Evolutionary conservation across 305 asterid species (phyloP), one percentile per base, ranked within the genome.

Genomic region (Solanum hybrid): DNA sequence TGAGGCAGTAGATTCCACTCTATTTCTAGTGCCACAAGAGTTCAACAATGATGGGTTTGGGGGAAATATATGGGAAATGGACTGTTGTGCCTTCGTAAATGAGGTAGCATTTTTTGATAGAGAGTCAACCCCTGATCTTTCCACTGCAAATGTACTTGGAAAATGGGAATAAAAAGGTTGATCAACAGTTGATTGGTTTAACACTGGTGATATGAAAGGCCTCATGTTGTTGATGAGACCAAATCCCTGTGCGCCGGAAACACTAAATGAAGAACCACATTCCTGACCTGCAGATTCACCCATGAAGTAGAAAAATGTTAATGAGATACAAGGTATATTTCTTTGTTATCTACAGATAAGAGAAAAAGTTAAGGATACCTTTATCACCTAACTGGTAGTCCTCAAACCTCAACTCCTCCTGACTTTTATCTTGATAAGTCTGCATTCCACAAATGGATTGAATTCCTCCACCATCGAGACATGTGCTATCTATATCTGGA

Each of bases 321-420:
- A 37, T 57, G 61, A 89, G 76, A 83, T 67, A 35, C 29, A 87
- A 64, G 67, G 76, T 90, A 80, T 51, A 83, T 64, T 89, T 67
- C 22, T 46, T 40, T 79, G 46, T n/a, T 40, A 69, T 26, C 57
- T 31, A 85, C 16, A 57, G 24, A 61, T 61, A 22, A 22, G 73
- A 20, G 71, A 61, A 61, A 22, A 61, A 61, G 73, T 61, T 61
- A 22, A 22, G 73, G 28, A 61, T 61, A 61, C 26, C 73, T 61
- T 61, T 61, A 61, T 61, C 73, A 61, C 26, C 28, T 61, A 61
- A 61, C 73, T 61, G 73, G 73, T 61, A 61, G 73, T 61, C 73
- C 73, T 61, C 73, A 61, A 61, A 61, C 73, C 73, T 61, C 73
- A 61, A 61, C 73, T 61, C 73, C 73, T 61, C 73, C 73, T 61